Evolutionary conservation across 2,329 filamentous ascomycete genomes (phyloP).

Genomic region (Arthrinium phaeospermum): DNA sequence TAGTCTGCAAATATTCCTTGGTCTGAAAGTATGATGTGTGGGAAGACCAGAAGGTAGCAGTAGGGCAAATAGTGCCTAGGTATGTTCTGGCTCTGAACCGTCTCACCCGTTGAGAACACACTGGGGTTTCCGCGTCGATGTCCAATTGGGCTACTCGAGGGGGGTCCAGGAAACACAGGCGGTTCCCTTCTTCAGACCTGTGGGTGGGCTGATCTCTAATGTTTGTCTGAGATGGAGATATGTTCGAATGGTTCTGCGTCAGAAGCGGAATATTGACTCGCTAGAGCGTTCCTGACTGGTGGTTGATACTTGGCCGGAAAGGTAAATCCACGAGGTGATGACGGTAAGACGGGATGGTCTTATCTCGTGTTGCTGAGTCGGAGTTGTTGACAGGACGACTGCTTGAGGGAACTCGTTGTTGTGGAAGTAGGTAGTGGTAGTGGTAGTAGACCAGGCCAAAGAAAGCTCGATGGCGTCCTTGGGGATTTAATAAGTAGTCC

Average conservation of each 20-base stretch:
- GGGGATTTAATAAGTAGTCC: constrained; percentile 23
- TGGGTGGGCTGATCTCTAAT: constrained; percentile 16
- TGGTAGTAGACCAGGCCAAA: constrained; percentile 18
- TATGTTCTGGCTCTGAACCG: constrained; percentile 11
- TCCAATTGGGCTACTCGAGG: constrained; percentile 18
- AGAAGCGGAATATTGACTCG: constrained; percentile 20
- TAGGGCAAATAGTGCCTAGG: constrained; percentile 22
- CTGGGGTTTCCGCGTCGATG: constrained; percentile 18
- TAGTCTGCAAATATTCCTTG: constrained; percentile 25
- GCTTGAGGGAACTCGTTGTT: neutral
- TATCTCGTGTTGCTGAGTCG: constrained; percentile 12
- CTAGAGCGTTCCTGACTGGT: constrained; percentile 7
- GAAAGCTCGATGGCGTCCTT: constrained; percentile 22
- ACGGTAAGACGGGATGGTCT: constrained; percentile 18
- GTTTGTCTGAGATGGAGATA: constrained; percentile 15
- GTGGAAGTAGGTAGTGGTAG: neutral
- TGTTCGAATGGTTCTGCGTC: constrained; percentile 17
- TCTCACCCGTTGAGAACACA: constrained; percentile 19
- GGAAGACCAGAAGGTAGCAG: constrained; percentile 22
- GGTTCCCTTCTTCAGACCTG: constrained; percentile 7
- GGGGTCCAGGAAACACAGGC: neutral
- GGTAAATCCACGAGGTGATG: constrained; percentile 19
- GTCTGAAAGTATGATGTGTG: constrained; percentile 24
- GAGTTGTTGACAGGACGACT: constrained; percentile 18
- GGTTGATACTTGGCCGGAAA: constrained; percentile 15